Evolutionary conservation across 345 rosid genomes (phyloP).

Genomic region (Populus deltoides): DNA sequence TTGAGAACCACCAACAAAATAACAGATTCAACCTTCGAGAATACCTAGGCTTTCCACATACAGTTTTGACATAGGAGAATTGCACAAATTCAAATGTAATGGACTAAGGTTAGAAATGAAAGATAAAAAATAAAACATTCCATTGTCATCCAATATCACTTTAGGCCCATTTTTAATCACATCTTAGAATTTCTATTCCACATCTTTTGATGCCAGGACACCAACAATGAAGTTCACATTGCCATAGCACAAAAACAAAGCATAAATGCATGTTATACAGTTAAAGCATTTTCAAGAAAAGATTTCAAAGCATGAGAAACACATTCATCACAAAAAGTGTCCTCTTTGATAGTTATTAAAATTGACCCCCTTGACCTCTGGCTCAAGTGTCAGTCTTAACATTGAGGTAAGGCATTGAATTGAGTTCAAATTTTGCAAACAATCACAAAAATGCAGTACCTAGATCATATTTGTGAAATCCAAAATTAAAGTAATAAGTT

Average conservation of each 20-base stretch:
- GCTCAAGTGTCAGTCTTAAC: background rate
- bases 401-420: background rate
- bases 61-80: background rate
- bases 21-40: no score
- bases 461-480: background rate
- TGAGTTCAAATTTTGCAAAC: background rate
- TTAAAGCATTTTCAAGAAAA: background rate
- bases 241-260: background rate
- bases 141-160: background rate
- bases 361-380: background rate
- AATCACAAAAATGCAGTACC: background rate
- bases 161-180: background rate
- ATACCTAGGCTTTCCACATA: background rate
- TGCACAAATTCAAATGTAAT: background rate
- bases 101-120: background rate
- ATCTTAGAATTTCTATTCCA: background rate
- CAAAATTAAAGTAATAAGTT: background rate
- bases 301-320: background rate
- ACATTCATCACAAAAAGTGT: background rate
- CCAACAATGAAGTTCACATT: background rate
- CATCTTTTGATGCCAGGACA: background rate
- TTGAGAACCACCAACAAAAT: background rate
- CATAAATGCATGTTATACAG: background rate
- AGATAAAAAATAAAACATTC: background rate
- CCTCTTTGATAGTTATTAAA: background rate